Evolutionary conservation across 1,284 basidiomycete genomes (phyloP).

Genomic region (Sporisorium graminicola): DNA sequence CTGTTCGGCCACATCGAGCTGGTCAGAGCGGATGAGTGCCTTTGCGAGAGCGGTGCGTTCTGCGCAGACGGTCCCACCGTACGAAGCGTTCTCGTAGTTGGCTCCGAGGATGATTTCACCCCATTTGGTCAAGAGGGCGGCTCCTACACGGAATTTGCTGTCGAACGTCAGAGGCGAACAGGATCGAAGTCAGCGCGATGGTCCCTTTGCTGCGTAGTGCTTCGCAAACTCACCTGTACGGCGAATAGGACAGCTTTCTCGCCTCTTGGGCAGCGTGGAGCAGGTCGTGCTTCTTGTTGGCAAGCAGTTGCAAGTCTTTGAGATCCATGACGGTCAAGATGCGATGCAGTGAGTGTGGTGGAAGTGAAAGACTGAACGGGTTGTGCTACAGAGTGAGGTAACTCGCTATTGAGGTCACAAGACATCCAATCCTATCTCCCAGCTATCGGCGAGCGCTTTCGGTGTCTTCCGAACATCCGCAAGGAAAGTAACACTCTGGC

Average conservation of each 20-base stretch:
- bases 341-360: background rate
- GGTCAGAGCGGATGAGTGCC: slow-evolving; percentile 37
- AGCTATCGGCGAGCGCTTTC: background rate
- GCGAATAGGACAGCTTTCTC: slow-evolving; percentile 60
- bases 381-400: too few relatives aligned
- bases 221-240: slow-evolving; percentile 58
- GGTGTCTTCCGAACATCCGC: slow-evolving; percentile 11
- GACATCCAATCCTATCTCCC: background rate
- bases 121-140: slow-evolving; percentile 79
- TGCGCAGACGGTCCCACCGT: slow-evolving; percentile 74
- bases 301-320: slow-evolving; percentile 36
- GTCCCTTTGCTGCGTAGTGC: background rate
- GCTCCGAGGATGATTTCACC: slow-evolving; percentile 83
- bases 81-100: slow-evolving; percentile 91
- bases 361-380: background rate
- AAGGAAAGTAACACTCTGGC: background rate
- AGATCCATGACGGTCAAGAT: slow-evolving; percentile 27
- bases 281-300: slow-evolving; percentile 51
- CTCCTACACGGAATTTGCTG: slow-evolving; percentile 90
- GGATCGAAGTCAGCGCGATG: background rate
- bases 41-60: slow-evolving; percentile 65
- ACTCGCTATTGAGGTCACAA: background rate
- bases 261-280: slow-evolving; percentile 59
- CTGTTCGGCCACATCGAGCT: slow-evolving; percentile 29
- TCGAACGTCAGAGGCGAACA: background rate